Base-by-base conservation (phyloP, 2,329 filamentous ascomycete genomes). In the Fusarium sp. region DNA sequence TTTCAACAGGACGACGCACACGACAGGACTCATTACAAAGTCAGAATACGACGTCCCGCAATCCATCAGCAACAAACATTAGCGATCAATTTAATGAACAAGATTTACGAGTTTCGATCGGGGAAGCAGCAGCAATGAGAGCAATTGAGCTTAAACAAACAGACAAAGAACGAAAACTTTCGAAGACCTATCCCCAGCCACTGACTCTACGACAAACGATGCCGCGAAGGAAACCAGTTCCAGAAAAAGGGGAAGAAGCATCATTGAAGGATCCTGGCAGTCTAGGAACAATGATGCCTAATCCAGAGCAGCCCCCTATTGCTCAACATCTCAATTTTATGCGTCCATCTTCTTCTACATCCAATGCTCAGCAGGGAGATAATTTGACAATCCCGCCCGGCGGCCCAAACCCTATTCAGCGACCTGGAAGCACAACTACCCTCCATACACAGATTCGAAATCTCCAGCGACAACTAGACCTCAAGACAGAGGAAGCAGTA, bases 371-470 rank as follows among this genome's bases (percentile, higher is more conserved):
- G 7, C 41, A 60, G 8, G 52, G 55, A 5, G 65, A 70, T 8
- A 15, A 24, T 20, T 20, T 46, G 10, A 18, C 9, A n/a, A 20
- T 62, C 18, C 41, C 64, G 18, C 62, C 47, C 5, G 25, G 29
- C 13, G 46, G 40, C 8, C 49, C 55, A 6, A 49, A 70, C 7
- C 66, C 69, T 20, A 74, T 69, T 27, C 72, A 73, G 38, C 70
- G 73, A 29, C 62, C 73, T 13, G 63, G 73, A 13, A 77, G 77
- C 32, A 77, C 78, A 4, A 80, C 79, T 3, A 64, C 80, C 6
- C 77, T 88, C 6, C 82, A 87, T 70, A 76, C 78, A 0, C 86
- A 87, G 69, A 83, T 88, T 16, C 81, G 82, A 18, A 80, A 69
- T 24, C 80, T 90, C 10, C 84, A 86, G 69, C 79, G 77, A 4